Base-by-base conservation (phyloP, 441 rosid species). In the Mallotus japonicus region DNA sequence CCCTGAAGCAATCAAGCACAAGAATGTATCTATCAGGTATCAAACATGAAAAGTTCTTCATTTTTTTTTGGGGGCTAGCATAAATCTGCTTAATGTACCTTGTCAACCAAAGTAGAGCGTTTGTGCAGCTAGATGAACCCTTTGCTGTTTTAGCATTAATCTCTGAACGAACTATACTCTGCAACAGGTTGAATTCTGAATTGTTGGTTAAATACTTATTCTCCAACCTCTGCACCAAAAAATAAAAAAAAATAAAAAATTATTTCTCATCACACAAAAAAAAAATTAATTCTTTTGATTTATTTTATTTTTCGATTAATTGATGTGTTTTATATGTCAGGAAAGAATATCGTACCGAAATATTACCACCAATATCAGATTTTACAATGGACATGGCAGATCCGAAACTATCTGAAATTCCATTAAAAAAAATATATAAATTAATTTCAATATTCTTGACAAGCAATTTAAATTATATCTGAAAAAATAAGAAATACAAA, bases 41-140 rank as follows among this genome's bases (percentile, higher is more conserved):
- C 54, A 58, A 20, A 46, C 51, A 20, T 3, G 22, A 50, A 42
- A 60, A 24, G 32, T 19, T 32, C 34, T 51, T 8, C 32, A 49
- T 53, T 28, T 57, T 13, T 9, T 9, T 28, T 28, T 28, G 1
- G 1, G 32, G 32, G 32, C 32, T 28, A 2, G 0, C 32, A 2
- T 28, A 28, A 28, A 28, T 28, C 32, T 28, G 32, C 32, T 28
- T 28, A 28, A 28, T 2, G 32, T 28, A 91, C 97, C 96, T 87
- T 64, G 95, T 91, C 68, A 93, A 72, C 98, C 98, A 93, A 75
- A 91, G 97, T 73, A 93, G 88, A 40, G 91, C 98, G 73, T 89
- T 89, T 75, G 95, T 84, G 82, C 96, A 90, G 69, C 93, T 91
- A 32, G 98, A 88, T 44, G 96, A 89, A 47, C 76, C 86, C 78